These are phyloP conservation scores for Suillus paluster DNA, from an alignment of 768 basidiomycete genomes.

Conservation along the genomic window DNA sequence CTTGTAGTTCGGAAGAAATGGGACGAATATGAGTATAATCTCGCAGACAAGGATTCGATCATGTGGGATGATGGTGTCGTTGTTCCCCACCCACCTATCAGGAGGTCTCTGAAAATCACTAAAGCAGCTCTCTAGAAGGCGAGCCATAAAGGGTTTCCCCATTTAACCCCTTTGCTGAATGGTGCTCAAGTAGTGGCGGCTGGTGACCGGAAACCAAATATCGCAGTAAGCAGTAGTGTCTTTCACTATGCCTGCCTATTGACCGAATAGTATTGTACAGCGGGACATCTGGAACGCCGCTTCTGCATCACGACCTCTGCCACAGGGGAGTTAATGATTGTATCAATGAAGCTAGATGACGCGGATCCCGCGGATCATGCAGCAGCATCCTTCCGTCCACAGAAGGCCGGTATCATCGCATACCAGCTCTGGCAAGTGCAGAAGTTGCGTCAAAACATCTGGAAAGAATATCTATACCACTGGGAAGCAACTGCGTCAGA, in stretches of 20 bases:
- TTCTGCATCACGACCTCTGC: conserved; percentile 37
- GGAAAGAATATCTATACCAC: conserved; percentile 60
- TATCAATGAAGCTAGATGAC: conserved; percentile 45
- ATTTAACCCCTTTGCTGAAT: not conserved
- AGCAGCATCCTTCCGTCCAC: conserved; percentile 30
- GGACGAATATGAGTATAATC: conserved; percentile 29
- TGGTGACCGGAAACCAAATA: conserved; percentile 64
- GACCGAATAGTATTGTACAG: conserved; percentile 35
- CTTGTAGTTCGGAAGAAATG: too few species aligned
- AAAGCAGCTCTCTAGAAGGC: conserved; percentile 60
- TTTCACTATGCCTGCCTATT: not conserved
- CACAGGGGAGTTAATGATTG: conserved; percentile 59
- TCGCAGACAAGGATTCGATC: conserved; percentile 55
- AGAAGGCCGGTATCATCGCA: conserved; percentile 43
- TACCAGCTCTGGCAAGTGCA: conserved; percentile 75
- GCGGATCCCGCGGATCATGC: too few species aligned
- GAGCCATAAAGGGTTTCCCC: conserved; percentile 64
- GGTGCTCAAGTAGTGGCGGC: conserved; percentile 45
- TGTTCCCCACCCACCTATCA: conserved; percentile 65
- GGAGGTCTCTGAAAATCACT: conserved; percentile 58
- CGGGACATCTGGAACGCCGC: conserved; percentile 49
- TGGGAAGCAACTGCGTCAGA: conserved; percentile 57
- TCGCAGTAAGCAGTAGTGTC: conserved; percentile 43
- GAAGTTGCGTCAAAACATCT: conserved; percentile 46
- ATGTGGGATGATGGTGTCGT: conserved; percentile 68